These are phyloP conservation scores for Populus davidiana DNA, from an alignment of 345 rosid genomes.

Conservation along the genomic window DNA sequence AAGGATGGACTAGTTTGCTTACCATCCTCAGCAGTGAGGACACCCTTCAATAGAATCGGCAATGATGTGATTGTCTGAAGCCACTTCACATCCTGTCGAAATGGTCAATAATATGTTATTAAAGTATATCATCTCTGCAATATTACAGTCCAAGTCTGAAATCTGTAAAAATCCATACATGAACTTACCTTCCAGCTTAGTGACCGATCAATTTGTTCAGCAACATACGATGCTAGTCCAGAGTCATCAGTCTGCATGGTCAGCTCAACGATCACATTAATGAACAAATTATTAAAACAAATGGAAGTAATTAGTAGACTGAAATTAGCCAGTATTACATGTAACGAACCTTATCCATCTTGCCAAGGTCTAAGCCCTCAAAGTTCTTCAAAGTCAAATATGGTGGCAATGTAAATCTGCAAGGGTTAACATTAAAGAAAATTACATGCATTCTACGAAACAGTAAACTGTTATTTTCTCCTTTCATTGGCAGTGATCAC, in stretches of 20 bases:
- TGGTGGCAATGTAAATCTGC: slow-evolving; percentile 73
- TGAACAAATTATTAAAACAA: neutral
- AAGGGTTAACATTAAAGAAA: slow-evolving; percentile 1
- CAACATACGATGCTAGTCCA: slow-evolving; percentile 88
- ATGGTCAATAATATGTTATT: neutral
- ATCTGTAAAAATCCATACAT: neutral
- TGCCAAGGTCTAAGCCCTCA: slow-evolving; percentile 80
- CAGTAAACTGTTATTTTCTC: neutral
- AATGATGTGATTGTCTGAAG: slow-evolving; percentile 83
- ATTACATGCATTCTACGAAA: slow-evolving; percentile 4
- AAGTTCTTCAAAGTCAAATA: slow-evolving; percentile 78
- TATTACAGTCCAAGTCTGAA: neutral
- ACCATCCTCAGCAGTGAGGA: slow-evolving; percentile 89
- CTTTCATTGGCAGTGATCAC: neutral
- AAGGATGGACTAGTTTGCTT: slow-evolving; percentile 23
- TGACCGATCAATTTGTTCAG: slow-evolving; percentile 72
- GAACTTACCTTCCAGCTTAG: slow-evolving; percentile 83
- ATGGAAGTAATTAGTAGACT: neutral
- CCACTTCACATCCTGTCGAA: slow-evolving; percentile 76
- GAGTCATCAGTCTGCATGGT: slow-evolving; percentile 66
- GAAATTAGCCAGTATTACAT: neutral
- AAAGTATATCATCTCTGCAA: too few relatives aligned
- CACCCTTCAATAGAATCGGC: slow-evolving; percentile 94
- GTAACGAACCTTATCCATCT: slow-evolving; percentile 60
- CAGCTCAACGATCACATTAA: neutral